Evolutionary conservation across 495 filamentous ascomycete genomes (phyloP), one percentile per base, ranked within the genome.

Genomic region (Neurospora cerealis): DNA sequence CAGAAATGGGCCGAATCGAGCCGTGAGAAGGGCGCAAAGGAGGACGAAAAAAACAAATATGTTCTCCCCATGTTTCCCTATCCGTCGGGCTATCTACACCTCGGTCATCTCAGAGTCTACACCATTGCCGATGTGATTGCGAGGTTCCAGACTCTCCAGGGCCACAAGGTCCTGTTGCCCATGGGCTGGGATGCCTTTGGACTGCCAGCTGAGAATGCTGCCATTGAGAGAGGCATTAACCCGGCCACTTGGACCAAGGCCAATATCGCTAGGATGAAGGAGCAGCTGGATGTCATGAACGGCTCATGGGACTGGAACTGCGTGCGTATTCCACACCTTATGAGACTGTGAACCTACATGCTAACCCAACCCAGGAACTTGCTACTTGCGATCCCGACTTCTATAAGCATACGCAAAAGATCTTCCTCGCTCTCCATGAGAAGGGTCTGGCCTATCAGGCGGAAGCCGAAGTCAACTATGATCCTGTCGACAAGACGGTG

Each of bases 111-210:
- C 17, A 89, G 94, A 3, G 93, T 96, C 69, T 97, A 97, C 84
- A 95, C 94, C 21, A 95, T 97, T 73, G 92, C 93, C 44, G 94
- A 97, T 83, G 91, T 94, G 4, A 81, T 97, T 39, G 89, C 93
- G 19, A 87, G 94, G 17, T 96, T 91, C 77, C 89, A 91, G 76
- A 88, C 87, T 10, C 91, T 97, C 85, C 89, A 89, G 71, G 94
- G 94, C 4, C 85, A 89, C 78, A 83, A 92, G 71, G 93, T 97
- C 39, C 79, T 96, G 32, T 88, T 96, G 70, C 94, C 94, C 37
- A 96, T 97, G 89, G 94, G 93, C 4, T 97, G 94, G 94, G 94
- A 97, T 85, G 93, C 93, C 24, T 96, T 97, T 79, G 94, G 94
- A 4, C 83, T 97, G 54, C 94, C 94, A 10, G 94, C 94, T 42